Evolutionary conservation across 441 rosid genomes (phyloP), one percentile per base, ranked within the genome.

Genomic region (Populus hybrid): DNA sequence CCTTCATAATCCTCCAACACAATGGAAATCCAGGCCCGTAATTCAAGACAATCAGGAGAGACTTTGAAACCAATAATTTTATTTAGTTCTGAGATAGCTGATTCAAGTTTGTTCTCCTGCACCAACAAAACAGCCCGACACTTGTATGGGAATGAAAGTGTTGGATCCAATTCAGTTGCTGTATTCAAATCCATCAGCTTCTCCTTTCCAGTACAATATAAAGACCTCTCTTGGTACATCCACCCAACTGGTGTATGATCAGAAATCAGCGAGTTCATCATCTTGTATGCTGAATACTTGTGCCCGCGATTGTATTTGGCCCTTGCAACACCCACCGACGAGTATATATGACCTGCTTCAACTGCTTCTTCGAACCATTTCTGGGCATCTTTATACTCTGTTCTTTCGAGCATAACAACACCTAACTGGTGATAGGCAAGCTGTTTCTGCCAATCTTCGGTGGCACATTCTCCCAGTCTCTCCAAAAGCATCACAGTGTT

Each of bases 171-270:
- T 65, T 88, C 88, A 5, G 31, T 29, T 29, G 31, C 31, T 29
- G 31, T 29, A 3, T 29, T 29, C 31, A 29, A 29, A 29, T 29
- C 99, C 77, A 82, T 76, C 77, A 88, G 65, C 87, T 86, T 96
- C 82, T 96, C 99, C 77, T 82, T 90, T 78, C 95, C 98, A 50
- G 79, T 81, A 79, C 98, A 91, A 77, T 96, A 96, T 79, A 96
- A 40, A n/a, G 98, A 89, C 82, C 98, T 86, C 83, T 96, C 98
- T 79, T 94, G 98, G 83, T 91, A 86, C 94, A 96, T 90, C 99
- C 99, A 96, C 29, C 97, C 98, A 11, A 87, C 84, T 20, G 94
- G 92, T 20, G 73, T 83, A 83, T 88, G 56, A 82, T 85, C 89
- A 1, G 91, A 87, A 68, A 89, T 85, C 78, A 96, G 78, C 2